Base-by-base conservation (phyloP, 257 asterid genomes). In the Anisodus acutangulus region DNA sequence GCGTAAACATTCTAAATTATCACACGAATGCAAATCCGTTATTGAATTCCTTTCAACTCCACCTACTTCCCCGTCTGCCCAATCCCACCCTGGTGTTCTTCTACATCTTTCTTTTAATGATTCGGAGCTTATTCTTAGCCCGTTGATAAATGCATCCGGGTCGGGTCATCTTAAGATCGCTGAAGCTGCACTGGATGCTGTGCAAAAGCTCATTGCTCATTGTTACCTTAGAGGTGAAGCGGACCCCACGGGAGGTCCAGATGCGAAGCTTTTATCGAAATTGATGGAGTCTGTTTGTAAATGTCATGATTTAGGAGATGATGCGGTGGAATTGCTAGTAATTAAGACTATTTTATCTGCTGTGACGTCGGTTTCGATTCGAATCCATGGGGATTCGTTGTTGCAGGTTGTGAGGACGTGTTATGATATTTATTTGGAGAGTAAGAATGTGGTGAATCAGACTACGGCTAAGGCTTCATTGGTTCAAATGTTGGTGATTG, bases 401-500 rank as follows among this genome's bases (percentile, higher is more conserved):
- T 74, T 97, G 91, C 94, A 92, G 83, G 93, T 95, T 35, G 98
- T 97, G 87, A 90, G 95, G 92, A 97, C 98, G 41, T 95, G 98
- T 82, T 97, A 97, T 54, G 97, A 93, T 88, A 91, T 95, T 47
- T 95, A 95, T 84, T 83, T 97, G 85, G 92, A 83, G 84, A 97
- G 99, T 87, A 95, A 95, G 89, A 97, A 94, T 86, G 88, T 91
- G 84, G 99, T 97, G 91, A 95, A 95, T 89, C 98, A 95, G 91
- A 94, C 97, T 2, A 95, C 99, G 1, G 97, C 98, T 7, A 97
- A 94, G 91, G 99, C 99, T 35, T 95, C 99, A 17, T 83, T 97
- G 93, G 92, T 94, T 85, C 99, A 95, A 87, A 97, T 97, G 98
- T 89, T 97, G 84, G 98, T 97, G 53, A 97, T 97, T 86, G 98